Base-by-base conservation (phyloP, 139 green algal species). In the Chlamydomonas eustigma region DNA sequence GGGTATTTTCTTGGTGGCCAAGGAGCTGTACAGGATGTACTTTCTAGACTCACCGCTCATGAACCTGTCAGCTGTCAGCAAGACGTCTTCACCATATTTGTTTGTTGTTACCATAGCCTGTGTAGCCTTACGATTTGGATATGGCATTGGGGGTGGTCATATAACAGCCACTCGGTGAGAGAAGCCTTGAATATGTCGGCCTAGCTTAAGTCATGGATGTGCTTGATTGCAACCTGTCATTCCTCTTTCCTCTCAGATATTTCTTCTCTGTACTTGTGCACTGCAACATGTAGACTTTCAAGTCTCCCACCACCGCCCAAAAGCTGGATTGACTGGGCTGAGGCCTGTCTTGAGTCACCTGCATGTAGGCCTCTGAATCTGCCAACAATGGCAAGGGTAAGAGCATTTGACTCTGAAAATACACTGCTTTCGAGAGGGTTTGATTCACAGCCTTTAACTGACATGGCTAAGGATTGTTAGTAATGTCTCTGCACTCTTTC, bases 1-100 rank as follows among this genome's bases (percentile, higher is more conserved):
- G 58, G 58, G 25, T 35, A 35, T 70, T 28, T 70, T 70, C 18
- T 8, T 8, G 6, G 28, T 70, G 24, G 58, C 58, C 22, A 24
- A 28, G 58, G 58, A 70, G 58, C 58, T 70, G 25, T 70, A 70
- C 58, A 35, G 32, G 6, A 70, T 70, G 58, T 70, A 70, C 58
- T 22, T 70, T 8, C 25, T 28, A 18, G 58, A 70, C 58, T 70
- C 58, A 22, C 58, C 58, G 18, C 58, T 70, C 25, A 32, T 70
- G 25, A 70, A 70, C 58, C 58, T 70, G 58, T 24, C 58, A 35
- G 6, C 6, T 28, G 34, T 28, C 58, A 37, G 25, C 58, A 24
- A 32, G 18, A 37, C 58, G 18, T 8, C 58, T 24, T 70, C 58
- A 5, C 58, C 58, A 34, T 70, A 70, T 22, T 24, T 70, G 44